Percentiles rank a stretch among this genome's conserved stretches.
Conservation (phyloP, 2,329 filamentous ascomycete genomes). For the Sporothrix dimorphospora region DNA sequence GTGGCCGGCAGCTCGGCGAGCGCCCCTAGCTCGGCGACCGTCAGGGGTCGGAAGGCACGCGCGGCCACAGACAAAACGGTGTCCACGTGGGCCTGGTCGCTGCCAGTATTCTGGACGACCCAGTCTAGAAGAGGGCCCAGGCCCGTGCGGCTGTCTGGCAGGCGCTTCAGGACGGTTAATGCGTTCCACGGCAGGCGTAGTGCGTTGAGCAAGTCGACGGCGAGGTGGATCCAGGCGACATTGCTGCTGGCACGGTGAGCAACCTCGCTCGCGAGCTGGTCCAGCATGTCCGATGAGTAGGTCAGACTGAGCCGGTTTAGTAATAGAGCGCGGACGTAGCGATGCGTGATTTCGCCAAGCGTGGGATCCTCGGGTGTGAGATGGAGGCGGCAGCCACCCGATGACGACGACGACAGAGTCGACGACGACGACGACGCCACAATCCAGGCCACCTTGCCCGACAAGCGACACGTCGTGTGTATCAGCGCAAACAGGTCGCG, state of each 20-base stretch:
- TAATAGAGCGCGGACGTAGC: not conserved
- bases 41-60: not conserved
- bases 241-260: not conserved
- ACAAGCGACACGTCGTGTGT: conserved; percentile 9
- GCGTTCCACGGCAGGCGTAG: conserved; percentile 11
- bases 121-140: not conserved
- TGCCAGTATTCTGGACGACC: not conserved
- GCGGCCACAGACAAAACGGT: not conserved
- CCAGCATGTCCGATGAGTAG: not conserved
- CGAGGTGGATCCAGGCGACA: not conserved
- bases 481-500: conserved; percentile 5
- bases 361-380: not conserved
- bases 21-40: not conserved
- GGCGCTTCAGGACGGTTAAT: not conserved
- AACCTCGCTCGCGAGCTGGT: not conserved
- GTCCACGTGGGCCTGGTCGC: not conserved
- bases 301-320: not conserved
- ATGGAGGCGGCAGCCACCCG: not conserved
- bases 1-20: not conserved
- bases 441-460: conserved; percentile 1
- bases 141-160: not conserved
- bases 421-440: not conserved
- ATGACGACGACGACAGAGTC: not conserved
- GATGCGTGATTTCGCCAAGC: not conserved
- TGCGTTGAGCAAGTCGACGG: not conserved